Conservation (phyloP, 192 early-diverging fungal genomes). For the Phycomyces nitens region DNA sequence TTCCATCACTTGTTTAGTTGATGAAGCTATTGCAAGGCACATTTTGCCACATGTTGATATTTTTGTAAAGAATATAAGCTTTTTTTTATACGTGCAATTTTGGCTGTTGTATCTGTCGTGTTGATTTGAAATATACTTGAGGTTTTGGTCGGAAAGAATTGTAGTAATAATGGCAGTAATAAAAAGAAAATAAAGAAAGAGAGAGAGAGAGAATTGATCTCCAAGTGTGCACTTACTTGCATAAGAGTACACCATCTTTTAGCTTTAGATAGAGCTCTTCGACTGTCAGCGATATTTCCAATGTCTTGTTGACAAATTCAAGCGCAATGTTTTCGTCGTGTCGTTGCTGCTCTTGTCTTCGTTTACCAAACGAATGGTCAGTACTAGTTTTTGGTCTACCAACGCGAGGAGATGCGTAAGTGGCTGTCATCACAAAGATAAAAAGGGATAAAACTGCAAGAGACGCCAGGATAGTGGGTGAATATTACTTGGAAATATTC, state of each 20-base stretch:
- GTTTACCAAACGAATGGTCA: conserved; percentile 26
- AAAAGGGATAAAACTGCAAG: conserved; percentile 4
- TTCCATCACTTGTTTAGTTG: too few relatives aligned
- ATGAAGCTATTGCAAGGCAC: too few relatives aligned
- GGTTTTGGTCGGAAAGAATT: too few relatives aligned
- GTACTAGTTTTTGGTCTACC: conserved; percentile 26
- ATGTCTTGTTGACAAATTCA: conserved; percentile 2
- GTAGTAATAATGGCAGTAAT: too few relatives aligned
- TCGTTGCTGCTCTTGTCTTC: conserved; percentile 21
- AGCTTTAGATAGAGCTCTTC: conserved; percentile 58
- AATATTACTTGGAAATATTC: not conserved
- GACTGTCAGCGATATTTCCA: conserved; percentile 34
- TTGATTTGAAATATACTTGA: not conserved
- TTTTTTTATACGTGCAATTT: too few relatives aligned
- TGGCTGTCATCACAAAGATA: conserved; percentile 13
- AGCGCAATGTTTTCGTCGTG: conserved; percentile 15
- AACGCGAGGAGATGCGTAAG: conserved; percentile 16
- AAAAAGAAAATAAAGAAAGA: not conserved
- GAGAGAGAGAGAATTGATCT: too few relatives aligned
- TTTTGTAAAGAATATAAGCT: too few relatives aligned
- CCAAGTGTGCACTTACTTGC: conserved; percentile 49
- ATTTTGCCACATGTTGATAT: too few relatives aligned
- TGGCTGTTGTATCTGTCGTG: too few relatives aligned
- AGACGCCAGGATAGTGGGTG: conserved; percentile 6
- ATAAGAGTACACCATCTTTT: conserved; percentile 75